Percentiles rank a stretch among this genome's conserved stretches.
Evolutionary conservation across 306 rosid genomes (phyloP).

Genomic region (Prunus dulcis): DNA sequence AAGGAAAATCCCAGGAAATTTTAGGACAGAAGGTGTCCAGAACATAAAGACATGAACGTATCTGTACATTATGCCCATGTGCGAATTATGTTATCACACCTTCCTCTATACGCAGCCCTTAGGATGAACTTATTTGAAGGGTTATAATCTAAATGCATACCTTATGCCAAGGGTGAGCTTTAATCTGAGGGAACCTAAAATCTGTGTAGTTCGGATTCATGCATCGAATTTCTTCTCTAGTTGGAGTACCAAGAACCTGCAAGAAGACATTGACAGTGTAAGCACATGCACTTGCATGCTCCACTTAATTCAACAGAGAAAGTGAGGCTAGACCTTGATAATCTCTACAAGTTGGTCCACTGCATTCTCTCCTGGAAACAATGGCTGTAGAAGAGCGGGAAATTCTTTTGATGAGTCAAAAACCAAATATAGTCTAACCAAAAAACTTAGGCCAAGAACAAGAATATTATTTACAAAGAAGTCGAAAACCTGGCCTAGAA

Average conservation of each 20-base stretch:
- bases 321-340: slow-evolving; percentile 64
- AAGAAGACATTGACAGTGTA: slow-evolving; percentile 22
- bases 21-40: background rate
- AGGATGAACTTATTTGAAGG: background rate
- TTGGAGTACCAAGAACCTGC: slow-evolving; percentile 97
- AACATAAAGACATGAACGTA: background rate
- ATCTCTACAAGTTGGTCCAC: slow-evolving; percentile 97
- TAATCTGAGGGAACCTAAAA: slow-evolving; percentile 91
- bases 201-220: slow-evolving; percentile 93
- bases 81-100: background rate
- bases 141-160: slow-evolving; percentile 31
- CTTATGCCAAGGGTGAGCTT: slow-evolving; percentile 99
- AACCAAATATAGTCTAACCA: slow-evolving; percentile 12
- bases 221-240: slow-evolving; percentile 96
- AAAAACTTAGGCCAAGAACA: slow-evolving; percentile 2
- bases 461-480: slow-evolving; percentile 13
- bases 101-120: background rate
- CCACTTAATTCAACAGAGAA: slow-evolving; percentile 20
- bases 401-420: slow-evolving; percentile 16
- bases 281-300: slow-evolving; percentile 12
- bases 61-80: background rate
- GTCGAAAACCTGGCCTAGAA: slow-evolving; percentile 75
- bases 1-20: background rate
- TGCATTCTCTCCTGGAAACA: slow-evolving; percentile 93
- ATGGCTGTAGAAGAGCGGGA: slow-evolving; percentile 61